Conservation (phyloP, 2,329 filamentous ascomycete species). For the Cercospora canescens region DNA sequence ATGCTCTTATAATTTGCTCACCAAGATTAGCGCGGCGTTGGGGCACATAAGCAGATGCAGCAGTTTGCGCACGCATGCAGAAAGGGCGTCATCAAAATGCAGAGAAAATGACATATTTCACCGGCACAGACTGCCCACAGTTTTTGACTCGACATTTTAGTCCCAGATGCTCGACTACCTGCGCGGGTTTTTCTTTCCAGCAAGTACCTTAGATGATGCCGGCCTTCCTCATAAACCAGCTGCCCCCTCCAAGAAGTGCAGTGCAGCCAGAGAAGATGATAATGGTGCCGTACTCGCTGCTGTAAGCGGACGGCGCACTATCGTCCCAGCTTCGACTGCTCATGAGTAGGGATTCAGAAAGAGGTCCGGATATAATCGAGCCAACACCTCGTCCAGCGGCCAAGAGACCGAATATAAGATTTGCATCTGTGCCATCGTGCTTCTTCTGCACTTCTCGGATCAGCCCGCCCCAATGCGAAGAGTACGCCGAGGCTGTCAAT, state of each 20-base stretch:
- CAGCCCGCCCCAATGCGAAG: slow-evolving; percentile 37
- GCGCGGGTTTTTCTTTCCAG: too few species aligned
- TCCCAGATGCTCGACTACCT: too few species aligned
- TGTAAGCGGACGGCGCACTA: slow-evolving; percentile 39
- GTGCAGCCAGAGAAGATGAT: slow-evolving; percentile 43
- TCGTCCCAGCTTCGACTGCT: slow-evolving; percentile 26
- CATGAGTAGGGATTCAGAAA: slow-evolving; percentile 48
- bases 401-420: slow-evolving; percentile 51
- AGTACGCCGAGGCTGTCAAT: slow-evolving; percentile 43
- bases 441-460: slow-evolving; percentile 24
- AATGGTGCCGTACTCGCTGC: slow-evolving; percentile 43
- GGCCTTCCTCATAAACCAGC: slow-evolving; percentile 24
- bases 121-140: not conserved
- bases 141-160: not conserved
- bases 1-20: not conserved
- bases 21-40: slow-evolving; percentile 13
- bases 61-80: not conserved
- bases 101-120: not conserved
- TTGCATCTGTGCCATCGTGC: slow-evolving; percentile 40
- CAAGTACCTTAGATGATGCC: slow-evolving; percentile 16
- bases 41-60: not conserved
- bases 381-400: slow-evolving; percentile 54
- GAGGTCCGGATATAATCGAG: slow-evolving; percentile 53
- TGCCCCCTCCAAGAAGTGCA: slow-evolving; percentile 18
- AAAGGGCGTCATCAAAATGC: not conserved